phyloP scores from a whole-genome alignment of 768 basidiomycete species.

The Lactarius pseudohatsudake region DNA sequence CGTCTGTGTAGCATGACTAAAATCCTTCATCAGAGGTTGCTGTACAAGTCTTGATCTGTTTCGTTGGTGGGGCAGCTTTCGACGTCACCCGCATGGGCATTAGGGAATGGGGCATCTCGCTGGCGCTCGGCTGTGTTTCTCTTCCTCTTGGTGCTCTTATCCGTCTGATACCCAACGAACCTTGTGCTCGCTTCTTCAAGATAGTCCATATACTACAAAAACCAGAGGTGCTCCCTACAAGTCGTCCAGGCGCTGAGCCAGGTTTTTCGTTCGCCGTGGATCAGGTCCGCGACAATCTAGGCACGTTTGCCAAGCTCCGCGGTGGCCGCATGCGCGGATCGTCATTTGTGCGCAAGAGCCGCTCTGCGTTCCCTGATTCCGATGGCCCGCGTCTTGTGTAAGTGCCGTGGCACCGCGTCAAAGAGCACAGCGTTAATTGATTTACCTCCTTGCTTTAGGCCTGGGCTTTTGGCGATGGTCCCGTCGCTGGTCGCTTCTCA shows the following conservation, averaged over 20 bases:
- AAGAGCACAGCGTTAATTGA: conserved; percentile 30
- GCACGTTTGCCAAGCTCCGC: conserved; percentile 76
- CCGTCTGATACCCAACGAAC: conserved; percentile 76
- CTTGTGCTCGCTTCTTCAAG: conserved; percentile 66
- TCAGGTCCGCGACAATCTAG: conserved; percentile 82
- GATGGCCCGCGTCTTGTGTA: conserved; percentile 47
- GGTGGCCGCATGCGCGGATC: conserved; percentile 88
- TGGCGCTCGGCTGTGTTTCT: conserved; percentile 83
- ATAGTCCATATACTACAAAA: conserved; percentile 59
- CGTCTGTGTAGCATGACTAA: conserved; percentile 14
- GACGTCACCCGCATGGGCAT: conserved; percentile 77
- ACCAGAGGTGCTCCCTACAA: conserved; percentile 63
- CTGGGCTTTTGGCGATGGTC: conserved; percentile 74
- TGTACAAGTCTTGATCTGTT: conserved; percentile 85
- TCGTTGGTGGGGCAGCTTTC: conserved; percentile 90
- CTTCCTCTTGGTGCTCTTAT: conserved; percentile 85
- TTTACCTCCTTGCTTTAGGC: conserved; percentile 44
- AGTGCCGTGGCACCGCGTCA: conserved; percentile 36
- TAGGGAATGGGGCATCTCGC: conserved; percentile 90
- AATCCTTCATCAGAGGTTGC: conserved; percentile 62
- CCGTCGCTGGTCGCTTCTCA: conserved; percentile 73
- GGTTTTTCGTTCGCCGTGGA: conserved; percentile 80
- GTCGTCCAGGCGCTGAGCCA: conserved; percentile 54
- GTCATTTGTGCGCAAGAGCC: conserved; percentile 80
- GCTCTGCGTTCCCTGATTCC: conserved; percentile 54